A percentile compares a stretch with the other conserved stretches of the same genome.
phyloP scores from a whole-genome alignment of 2,329 filamentous ascomycete species.

The Pezicula radicicola region DNA sequence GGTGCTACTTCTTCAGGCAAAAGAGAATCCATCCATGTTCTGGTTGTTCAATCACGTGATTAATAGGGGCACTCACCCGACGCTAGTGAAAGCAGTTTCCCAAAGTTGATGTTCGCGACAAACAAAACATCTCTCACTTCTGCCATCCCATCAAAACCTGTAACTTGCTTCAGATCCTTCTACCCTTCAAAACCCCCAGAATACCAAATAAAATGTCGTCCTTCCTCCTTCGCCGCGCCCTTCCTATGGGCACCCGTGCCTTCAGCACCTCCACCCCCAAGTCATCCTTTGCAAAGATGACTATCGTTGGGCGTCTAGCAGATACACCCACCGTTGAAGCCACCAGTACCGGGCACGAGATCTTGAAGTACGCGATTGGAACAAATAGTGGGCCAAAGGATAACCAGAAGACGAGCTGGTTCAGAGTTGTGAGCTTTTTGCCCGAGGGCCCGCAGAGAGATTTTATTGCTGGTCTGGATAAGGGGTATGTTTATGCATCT shows the following conservation, averaged over 20 bases:
- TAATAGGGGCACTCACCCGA: too few species aligned
- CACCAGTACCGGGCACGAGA: conserved; percentile 67
- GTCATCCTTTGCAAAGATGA: conserved; percentile 72
- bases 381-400: conserved; percentile 64
- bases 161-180: not conserved
- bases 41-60: too few species aligned
- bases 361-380: conserved; percentile 76
- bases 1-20: too few species aligned
- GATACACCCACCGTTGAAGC: conserved; percentile 71
- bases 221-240: conserved; percentile 33
- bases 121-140: not conserved
- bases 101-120: not conserved
- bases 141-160: not conserved
- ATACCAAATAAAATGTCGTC: conserved; percentile 20
- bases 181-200: not conserved
- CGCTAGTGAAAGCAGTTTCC: too few species aligned
- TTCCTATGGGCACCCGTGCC: conserved; percentile 50
- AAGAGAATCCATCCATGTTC: too few species aligned
- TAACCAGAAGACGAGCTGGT: conserved; percentile 80
- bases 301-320: conserved; percentile 81
- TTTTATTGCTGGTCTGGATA: conserved; percentile 68
- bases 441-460: conserved; percentile 68
- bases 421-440: conserved; percentile 71
- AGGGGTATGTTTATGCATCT: conserved; percentile 66
- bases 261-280: conserved; percentile 68